A percentile compares a stretch with the other conserved stretches of the same genome.
phyloP scores from a whole-genome alignment of 2,329 filamentous ascomycete species.

The Xenoacremonium recifei region DNA sequence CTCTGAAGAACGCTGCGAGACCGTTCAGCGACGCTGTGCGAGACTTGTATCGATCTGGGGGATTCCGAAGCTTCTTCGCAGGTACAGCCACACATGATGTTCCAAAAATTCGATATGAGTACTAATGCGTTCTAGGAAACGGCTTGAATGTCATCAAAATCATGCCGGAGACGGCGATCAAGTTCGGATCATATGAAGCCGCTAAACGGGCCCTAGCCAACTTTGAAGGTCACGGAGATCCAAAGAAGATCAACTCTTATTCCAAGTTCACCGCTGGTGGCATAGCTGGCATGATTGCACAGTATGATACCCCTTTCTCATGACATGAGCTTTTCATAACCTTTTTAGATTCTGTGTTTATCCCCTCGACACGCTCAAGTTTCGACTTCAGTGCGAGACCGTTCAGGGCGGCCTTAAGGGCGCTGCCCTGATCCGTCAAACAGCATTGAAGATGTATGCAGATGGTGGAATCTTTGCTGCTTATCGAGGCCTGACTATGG shows the following conservation, averaged over 20 bases:
- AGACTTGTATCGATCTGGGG: constrained; percentile 82
- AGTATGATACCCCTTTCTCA: constrained; percentile 53
- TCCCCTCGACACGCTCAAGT: constrained; percentile 81
- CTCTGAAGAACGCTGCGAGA: constrained; percentile 62
- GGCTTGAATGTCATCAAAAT: constrained; percentile 96
- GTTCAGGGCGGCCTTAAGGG: constrained; percentile 82
- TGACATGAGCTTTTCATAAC: constrained; percentile 3
- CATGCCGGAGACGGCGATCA: constrained; percentile 97
- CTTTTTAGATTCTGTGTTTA: constrained; percentile 78
- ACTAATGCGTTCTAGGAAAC: constrained; percentile 63
- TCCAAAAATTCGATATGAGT: background rate
- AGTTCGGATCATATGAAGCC: constrained; percentile 96
- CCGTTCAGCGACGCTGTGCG: constrained; percentile 72
- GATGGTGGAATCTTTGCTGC: constrained; percentile 73
- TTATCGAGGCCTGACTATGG: constrained; percentile 92
- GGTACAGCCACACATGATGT: constrained; percentile 54
- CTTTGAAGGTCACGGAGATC: constrained; percentile 84
- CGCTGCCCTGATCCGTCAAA: constrained; percentile 77
- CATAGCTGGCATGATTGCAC: constrained; percentile 88
- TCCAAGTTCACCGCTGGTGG: constrained; percentile 92
- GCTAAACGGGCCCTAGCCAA: constrained; percentile 84
- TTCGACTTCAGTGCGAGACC: constrained; percentile 87
- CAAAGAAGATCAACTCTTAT: constrained; percentile 73
- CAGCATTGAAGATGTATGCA: constrained; percentile 81
- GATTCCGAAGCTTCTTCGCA: constrained; percentile 86